These are phyloP conservation scores for Sugiyamaella valdiviana DNA, from an alignment of 805 yeast species.

Conservation along the genomic window DNA sequence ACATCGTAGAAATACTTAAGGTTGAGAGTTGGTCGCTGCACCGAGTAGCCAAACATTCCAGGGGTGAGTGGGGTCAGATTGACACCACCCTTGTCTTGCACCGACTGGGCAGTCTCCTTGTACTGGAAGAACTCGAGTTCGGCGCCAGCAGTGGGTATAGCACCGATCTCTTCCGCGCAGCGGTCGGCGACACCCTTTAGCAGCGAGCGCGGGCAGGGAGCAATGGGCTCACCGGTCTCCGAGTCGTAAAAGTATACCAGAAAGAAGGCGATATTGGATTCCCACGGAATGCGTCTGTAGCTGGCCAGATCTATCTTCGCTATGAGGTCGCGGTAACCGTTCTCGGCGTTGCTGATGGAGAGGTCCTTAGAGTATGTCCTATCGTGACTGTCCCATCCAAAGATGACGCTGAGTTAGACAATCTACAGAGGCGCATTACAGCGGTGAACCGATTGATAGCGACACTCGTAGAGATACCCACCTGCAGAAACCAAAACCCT, in stretches of 20 bases:
- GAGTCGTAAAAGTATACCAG: slow-evolving; percentile 25
- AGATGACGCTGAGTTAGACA: slow-evolving; percentile 22
- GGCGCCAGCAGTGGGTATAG: slow-evolving; percentile 28
- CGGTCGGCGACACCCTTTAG: slow-evolving; percentile 18
- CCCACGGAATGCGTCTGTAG: slow-evolving; percentile 28
- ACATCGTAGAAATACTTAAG: slow-evolving; percentile 27
- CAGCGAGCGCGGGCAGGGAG: slow-evolving; percentile 31
- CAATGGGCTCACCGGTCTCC: slow-evolving; percentile 20
- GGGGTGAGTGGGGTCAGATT: slow-evolving; percentile 27
- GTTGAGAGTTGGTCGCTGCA: slow-evolving; percentile 29
- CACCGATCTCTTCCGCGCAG: slow-evolving; percentile 11
- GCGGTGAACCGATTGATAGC: background rate
- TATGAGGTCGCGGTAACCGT: slow-evolving; percentile 29
- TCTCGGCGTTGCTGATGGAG: slow-evolving; percentile 25
- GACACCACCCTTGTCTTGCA: slow-evolving; percentile 20
- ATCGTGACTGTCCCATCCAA: slow-evolving; percentile 35
- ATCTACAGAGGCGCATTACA: background rate
- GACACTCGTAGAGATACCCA: background rate
- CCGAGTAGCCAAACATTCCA: slow-evolving; percentile 35
- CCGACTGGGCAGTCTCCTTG: slow-evolving; percentile 23
- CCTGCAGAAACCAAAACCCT: slow-evolving; percentile 32
- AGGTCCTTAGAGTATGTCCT: slow-evolving; percentile 25
- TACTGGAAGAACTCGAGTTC: slow-evolving; percentile 33
- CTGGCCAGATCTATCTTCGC: slow-evolving; percentile 26
- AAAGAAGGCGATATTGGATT: slow-evolving; percentile 26